These are phyloP conservation scores for Trichosporon asahii DNA, from an alignment of 1,284 basidiomycete species.

Conservation along the genomic window DNA sequence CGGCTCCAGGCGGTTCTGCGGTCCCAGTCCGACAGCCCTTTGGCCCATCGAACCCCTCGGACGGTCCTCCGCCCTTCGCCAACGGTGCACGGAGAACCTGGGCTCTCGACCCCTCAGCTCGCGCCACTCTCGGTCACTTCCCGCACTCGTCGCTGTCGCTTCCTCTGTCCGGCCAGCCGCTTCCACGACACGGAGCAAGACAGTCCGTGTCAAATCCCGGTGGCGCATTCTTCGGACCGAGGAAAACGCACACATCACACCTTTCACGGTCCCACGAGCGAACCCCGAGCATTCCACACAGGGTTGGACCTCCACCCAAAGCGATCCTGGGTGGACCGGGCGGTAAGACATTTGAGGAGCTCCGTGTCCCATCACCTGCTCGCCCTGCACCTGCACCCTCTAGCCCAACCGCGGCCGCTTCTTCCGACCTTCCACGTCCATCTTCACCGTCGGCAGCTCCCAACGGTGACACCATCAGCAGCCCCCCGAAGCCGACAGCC, in stretches of 20 bases:
- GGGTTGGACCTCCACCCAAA: conserved; percentile 39
- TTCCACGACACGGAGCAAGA: background rate
- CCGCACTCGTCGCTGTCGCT: conserved; percentile 19
- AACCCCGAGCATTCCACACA: conserved; percentile 7
- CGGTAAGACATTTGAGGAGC: conserved; percentile 43
- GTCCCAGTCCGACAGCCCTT: background rate
- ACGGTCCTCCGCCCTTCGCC: background rate
- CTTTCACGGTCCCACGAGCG: conserved; percentile 13
- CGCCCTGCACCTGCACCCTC: conserved; percentile 12
- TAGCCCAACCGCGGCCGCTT: background rate
- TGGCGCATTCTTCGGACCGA: background rate
- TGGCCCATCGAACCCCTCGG: background rate
- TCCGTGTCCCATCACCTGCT: conserved; percentile 18
- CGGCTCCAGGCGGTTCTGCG: background rate
- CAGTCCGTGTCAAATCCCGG: conserved; percentile 2
- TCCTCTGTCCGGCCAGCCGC: conserved; percentile 17
- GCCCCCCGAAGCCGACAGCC: background rate
- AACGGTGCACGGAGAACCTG: conserved; percentile 8
- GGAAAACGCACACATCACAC: conserved; percentile 5
- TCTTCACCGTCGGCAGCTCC: background rate
- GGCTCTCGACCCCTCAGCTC: conserved; percentile 21
- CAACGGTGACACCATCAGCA: conserved; percentile 1
- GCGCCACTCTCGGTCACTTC: conserved; percentile 21
- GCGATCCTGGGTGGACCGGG: conserved; percentile 43
- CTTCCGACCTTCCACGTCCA: background rate